Conservation (phyloP, 768 basidiomycete species). For the Phanerochaete carnosa region DNA sequence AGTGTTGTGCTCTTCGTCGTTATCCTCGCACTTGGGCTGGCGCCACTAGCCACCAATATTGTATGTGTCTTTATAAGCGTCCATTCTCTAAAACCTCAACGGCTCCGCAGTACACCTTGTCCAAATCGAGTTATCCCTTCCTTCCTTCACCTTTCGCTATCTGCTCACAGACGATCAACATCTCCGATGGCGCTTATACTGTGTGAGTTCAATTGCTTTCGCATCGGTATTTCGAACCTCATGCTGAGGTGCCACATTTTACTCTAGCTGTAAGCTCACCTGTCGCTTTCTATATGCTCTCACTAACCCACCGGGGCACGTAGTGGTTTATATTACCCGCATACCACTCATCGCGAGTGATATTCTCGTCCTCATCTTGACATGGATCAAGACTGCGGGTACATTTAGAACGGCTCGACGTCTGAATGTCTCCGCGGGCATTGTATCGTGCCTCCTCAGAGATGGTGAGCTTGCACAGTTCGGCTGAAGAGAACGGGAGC, state of each 20-base stretch:
- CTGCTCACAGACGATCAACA: no score
- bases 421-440: neutral
- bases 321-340: neutral
- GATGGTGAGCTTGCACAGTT: neutral
- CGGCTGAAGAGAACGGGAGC: neutral
- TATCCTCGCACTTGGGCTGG: neutral
- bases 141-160: no score
- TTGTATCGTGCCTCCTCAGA: neutral
- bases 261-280: no score
- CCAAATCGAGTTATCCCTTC: no score
- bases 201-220: no score
- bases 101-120: no score
- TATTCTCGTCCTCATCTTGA: neutral
- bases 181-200: no score
- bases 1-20: neutral
- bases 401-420: neutral
- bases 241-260: no score
- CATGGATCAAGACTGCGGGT: neutral
- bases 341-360: neutral
- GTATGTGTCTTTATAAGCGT: neutral
- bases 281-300: no score
- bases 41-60: neutral
- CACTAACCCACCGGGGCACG: neutral
- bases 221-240: no score
- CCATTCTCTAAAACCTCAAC: neutral